Base-by-base conservation (phyloP, 75 land plant species). In the Sequoia sempervirens region DNA sequence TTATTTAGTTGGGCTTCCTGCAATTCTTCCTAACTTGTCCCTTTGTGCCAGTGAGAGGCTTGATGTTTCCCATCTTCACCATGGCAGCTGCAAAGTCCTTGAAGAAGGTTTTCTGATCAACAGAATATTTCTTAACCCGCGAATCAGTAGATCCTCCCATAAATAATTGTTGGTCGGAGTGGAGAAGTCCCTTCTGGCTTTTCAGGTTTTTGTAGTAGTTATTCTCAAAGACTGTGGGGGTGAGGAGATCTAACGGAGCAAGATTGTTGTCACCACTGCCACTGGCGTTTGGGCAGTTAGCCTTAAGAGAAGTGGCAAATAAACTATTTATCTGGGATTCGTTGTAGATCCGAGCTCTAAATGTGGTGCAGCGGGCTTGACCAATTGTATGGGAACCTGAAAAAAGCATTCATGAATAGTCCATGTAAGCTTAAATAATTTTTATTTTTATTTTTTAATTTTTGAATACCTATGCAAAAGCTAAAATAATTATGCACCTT, bases 351-450 rank as follows among this genome's bases (percentile, higher is more conserved):
- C 91, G 85, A 76, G 18, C 54, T 37, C 76, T 81, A 84, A 93
- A 89, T 32, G 13, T 13, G 3, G 26, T 11, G 82, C 94, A 93
- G 9, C 61, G 78, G 0, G 93, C 85, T 52, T 79, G 64, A 14
- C 94, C 93, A 23, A 93, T 79, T 72, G 91, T 91, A 87, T 93
- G 94, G 69, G 84, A 88, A 4, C 92, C 92, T 28, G 32, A 12
- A 70, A 2, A 12, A 61, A 61, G 6, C n/a, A 61, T 61, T 61
- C 7, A 23, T 23, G 9, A 6, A 26, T 61, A 20, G 26, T 61
- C n/a, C 66, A 5, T 61, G 5, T 6, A 26, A 23, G n/a, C n/a
- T n/a, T n/a, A n/a, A n/a, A n/a, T n/a, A n/a, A n/a, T n/a, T n/a
- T n/a, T n/a, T n/a, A n/a, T n/a, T n/a, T n/a, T n/a, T n/a, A n/a